These are phyloP conservation scores for Russula sp. DNA, from an alignment of 768 basidiomycete species.

Conservation along the genomic window DNA sequence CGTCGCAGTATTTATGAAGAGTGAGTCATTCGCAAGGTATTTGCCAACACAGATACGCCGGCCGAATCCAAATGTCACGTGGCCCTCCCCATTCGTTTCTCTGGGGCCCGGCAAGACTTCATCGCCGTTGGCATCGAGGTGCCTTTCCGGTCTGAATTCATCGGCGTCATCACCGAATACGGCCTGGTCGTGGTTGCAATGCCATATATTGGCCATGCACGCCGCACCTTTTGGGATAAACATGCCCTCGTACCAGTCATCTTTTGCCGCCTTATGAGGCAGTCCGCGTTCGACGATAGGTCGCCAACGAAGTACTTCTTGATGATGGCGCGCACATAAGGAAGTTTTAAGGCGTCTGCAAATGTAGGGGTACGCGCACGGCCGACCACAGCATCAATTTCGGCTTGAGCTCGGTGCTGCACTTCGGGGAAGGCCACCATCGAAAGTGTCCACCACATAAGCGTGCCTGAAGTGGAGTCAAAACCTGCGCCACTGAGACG, in stretches of 20 bases:
- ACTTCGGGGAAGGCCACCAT: conserved; percentile 12
- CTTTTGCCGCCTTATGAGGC: conserved; percentile 30
- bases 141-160: conserved; percentile 32
- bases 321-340: conserved; percentile 26
- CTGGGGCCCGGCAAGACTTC: conserved; percentile 20
- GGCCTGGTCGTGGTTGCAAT: conserved; percentile 31
- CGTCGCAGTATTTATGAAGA: conserved; percentile 37
- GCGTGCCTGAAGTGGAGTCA: neutral
- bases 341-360: conserved; percentile 18
- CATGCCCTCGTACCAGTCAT: conserved; percentile 23
- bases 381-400: conserved; percentile 22
- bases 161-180: conserved; percentile 33
- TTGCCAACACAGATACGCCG: conserved; percentile 25
- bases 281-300: conserved; percentile 16
- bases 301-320: conserved; percentile 25
- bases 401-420: conserved; percentile 11
- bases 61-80: conserved; percentile 35
- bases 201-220: conserved; percentile 35
- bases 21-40: conserved; percentile 31
- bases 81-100: conserved; percentile 35
- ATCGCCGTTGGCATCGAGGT: conserved; percentile 32
- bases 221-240: conserved; percentile 40
- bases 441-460: conserved; percentile 18
- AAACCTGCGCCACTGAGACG: neutral
- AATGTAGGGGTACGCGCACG: conserved; percentile 20